Base-by-base conservation (phyloP, 1,139 yeast genomes). In the Hyphopichia burtonii region DNA sequence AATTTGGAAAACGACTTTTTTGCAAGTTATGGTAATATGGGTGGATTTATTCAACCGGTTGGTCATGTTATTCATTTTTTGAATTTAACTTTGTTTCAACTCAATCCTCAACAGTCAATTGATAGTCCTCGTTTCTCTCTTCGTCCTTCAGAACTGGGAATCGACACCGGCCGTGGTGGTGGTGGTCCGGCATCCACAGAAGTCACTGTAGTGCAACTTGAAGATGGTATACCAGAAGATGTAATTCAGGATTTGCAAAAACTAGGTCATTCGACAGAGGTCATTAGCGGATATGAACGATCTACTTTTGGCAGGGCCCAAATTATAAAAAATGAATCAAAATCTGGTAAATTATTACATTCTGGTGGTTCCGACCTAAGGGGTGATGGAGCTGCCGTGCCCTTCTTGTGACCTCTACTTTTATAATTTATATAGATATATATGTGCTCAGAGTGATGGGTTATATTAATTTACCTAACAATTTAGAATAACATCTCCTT, bases 1-100 rank as follows among this genome's bases (percentile, higher is more conserved):
- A 35, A 37, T 22, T 23, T 23, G 18, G 20, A 37, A 11, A 25
- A 19, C 4, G 17, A 32, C 14, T 5, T 12, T 9, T 37, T 31
- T 22, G 22, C 31, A 18, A 68, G 86, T 3, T 85, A 78, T 54
- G 96, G 95, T 28, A 87, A 86, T 51, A 87, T 86, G 91, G 96
- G 96, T 18, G 96, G 93, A 0, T 87, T 82, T 65, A 86, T 84
- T 69, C 96, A 87, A 58, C 95, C 95, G 2, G 89, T 85, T 50
- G 91, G 93, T 1, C 96, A 87, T 52, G 82, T 87, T 3, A 93
- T 86, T 55, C 91, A 86, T 42, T 83, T 80, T 30, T 61, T 85
- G 47, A 87, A 87, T 58, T 60, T 87, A 69, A 55, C 77, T 1
- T 56, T 82, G 11, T 87, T 83, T 59, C 81, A 82, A 0, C 65